Evolutionary conservation across 1,139 yeast species (phyloP).

Genomic region (Geotrichum aggregatum): DNA sequence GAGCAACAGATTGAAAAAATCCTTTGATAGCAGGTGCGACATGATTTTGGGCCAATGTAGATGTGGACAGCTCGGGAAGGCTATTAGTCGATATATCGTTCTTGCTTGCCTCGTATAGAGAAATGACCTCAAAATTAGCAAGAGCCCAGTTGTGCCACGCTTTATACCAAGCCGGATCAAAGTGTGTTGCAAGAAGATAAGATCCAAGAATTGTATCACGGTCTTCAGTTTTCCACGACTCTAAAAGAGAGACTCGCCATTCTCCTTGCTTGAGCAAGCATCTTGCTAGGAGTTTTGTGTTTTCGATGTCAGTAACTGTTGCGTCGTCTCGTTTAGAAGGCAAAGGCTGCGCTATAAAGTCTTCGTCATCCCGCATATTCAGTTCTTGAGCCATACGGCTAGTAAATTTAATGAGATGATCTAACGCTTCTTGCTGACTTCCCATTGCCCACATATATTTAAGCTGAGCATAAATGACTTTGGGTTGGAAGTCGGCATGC

Average conservation of each 20-base stretch:
- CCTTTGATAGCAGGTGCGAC: conserved; percentile 95
- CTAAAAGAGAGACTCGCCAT: conserved; percentile 85
- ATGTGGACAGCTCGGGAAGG: conserved; percentile 28
- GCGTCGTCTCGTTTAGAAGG: conserved; percentile 71
- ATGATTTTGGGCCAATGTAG: conserved; percentile 70
- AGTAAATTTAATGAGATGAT: conserved; percentile 83
- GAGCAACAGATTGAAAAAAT: conserved; percentile 87
- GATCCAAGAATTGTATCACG: conserved; percentile 82
- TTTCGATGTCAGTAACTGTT: conserved; percentile 75
- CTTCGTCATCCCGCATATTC: conserved; percentile 48
- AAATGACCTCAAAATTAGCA: conserved; percentile 92
- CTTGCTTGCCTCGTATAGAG: conserved; percentile 44
- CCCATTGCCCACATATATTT: conserved; percentile 98
- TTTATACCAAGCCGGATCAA: conserved; percentile 89
- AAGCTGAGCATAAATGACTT: conserved; percentile 92
- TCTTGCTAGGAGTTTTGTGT: conserved; percentile 83
- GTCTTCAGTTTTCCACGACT: conserved; percentile 73
- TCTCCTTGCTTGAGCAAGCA: conserved; percentile 97
- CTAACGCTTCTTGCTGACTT: conserved; percentile 77
- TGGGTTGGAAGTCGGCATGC: conserved; percentile 48
- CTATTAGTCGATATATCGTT: conserved; percentile 32
- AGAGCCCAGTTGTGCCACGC: conserved; percentile 99
- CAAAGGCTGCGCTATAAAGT: conserved; percentile 80
- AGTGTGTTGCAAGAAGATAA: conserved; percentile 87
- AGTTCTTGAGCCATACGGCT: conserved; percentile 85